A percentile compares a stretch with the other conserved stretches of the same genome.
These are phyloP conservation scores for Amylostereum areolatum DNA, from an alignment of 1,284 basidiomycete genomes.

Conservation along the genomic window DNA sequence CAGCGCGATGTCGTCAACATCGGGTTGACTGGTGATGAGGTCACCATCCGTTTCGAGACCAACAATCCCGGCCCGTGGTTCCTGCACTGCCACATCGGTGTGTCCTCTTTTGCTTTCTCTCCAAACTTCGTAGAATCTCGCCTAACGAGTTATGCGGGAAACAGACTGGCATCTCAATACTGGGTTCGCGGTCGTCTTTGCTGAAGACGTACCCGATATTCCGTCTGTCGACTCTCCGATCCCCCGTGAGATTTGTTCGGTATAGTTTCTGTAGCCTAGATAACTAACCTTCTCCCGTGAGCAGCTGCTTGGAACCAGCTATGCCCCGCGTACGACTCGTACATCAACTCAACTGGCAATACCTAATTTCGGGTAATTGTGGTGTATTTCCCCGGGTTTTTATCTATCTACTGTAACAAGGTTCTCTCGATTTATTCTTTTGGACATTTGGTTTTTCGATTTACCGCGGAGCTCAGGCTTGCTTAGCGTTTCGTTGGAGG, in stretches of 20 bases:
- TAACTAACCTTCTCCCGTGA: not conserved
- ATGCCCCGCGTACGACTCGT: slow-evolving; percentile 1
- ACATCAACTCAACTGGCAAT: not conserved
- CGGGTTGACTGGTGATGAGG: slow-evolving; percentile 16
- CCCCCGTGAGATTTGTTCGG: not conserved
- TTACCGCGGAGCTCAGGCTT: too few species aligned
- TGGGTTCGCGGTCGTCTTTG: slow-evolving; percentile 26
- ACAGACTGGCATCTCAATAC: slow-evolving; percentile 19
- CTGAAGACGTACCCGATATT: slow-evolving; percentile 20
- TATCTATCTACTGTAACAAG: too few species aligned
- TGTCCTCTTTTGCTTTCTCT: not conserved
- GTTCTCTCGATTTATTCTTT: too few species aligned
- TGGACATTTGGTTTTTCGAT: too few species aligned
- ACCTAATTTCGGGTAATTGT: too few species aligned
- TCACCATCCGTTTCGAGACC: slow-evolving; percentile 26
- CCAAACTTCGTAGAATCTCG: not conserved
- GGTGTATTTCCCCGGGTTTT: too few species aligned
- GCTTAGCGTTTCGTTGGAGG: too few species aligned
- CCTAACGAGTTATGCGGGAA: not conserved
- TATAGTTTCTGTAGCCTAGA: too few species aligned
- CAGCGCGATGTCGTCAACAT: slow-evolving; percentile 20
- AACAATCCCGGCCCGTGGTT: slow-evolving; percentile 45
- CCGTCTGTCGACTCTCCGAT: not conserved
- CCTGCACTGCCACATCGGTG: slow-evolving; percentile 21
- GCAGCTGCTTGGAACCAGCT: not conserved